phyloP scores from a whole-genome alignment of 768 basidiomycete species.

The Hygrophorus pudorinus region DNA sequence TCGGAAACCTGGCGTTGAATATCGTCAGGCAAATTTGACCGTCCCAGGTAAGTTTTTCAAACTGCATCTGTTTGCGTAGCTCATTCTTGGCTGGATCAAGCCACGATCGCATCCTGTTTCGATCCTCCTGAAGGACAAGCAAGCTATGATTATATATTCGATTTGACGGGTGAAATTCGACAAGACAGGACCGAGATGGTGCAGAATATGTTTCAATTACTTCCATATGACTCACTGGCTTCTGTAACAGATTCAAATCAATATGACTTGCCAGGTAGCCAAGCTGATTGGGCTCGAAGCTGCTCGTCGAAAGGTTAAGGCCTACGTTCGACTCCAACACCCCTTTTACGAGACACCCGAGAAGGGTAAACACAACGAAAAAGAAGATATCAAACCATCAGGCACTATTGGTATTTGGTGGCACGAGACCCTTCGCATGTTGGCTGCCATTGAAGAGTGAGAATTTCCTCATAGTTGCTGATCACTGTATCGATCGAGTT shows the following conservation, averaged over 20 bases:
- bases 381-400: conserved; percentile 62
- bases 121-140: conserved; percentile 59
- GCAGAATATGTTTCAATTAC: conserved; percentile 16
- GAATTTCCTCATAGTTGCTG: conserved; percentile 13
- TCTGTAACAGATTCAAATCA: conserved; percentile 58
- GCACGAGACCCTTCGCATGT: conserved; percentile 72
- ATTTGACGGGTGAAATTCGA: conserved; percentile 73
- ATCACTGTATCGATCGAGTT: background rate
- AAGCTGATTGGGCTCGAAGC: conserved; percentile 67
- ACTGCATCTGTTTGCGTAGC: conserved; percentile 8
- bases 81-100: conserved; percentile 25
- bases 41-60: conserved; percentile 42
- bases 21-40: conserved; percentile 74
- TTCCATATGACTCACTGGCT: conserved; percentile 6
- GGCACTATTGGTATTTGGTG: conserved; percentile 75
- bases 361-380: conserved; percentile 59
- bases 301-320: conserved; percentile 66
- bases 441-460: conserved; percentile 68
- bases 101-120: conserved; percentile 57
- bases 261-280: conserved; percentile 60
- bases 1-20: conserved; percentile 62
- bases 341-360: conserved; percentile 71
- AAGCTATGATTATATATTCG: conserved; percentile 77
- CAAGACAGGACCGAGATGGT: conserved; percentile 71
- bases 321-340: conserved; percentile 68